Evolutionary conservation across 805 yeast genomes (phyloP).

Genomic region (Pichia pseudocactophila): DNA sequence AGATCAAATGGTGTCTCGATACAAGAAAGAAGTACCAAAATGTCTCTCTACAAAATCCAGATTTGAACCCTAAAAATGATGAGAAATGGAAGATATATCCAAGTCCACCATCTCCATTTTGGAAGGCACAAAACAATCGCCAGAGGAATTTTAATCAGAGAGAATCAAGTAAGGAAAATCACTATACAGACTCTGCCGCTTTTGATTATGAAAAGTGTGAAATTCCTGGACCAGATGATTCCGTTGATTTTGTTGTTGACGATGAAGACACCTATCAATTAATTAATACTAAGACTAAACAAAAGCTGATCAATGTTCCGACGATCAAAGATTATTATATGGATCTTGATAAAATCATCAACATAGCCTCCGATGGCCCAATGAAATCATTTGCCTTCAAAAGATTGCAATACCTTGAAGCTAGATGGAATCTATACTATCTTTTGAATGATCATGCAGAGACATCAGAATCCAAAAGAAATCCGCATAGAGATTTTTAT

Average conservation of each 20-base stretch:
- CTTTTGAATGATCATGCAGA: constrained; percentile 89
- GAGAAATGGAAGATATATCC: constrained; percentile 79
- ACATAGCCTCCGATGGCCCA: constrained; percentile 88
- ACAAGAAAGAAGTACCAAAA: constrained; percentile 69
- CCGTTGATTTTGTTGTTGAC: constrained; percentile 38
- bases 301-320: constrained; percentile 59
- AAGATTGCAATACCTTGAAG: constrained; percentile 87
- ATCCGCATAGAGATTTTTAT: constrained; percentile 96
- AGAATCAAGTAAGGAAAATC: background rate
- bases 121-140: constrained; percentile 33
- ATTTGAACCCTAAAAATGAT: constrained; percentile 77
- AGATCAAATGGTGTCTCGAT: constrained; percentile 37
- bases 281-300: constrained; percentile 20
- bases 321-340: constrained; percentile 74
- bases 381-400: constrained; percentile 93
- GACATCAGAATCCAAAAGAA: constrained; percentile 77
- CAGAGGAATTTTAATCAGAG: background rate
- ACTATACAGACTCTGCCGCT: constrained; percentile 14
- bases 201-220: constrained; percentile 51
- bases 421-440: constrained; percentile 90
- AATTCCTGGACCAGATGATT: constrained; percentile 42
- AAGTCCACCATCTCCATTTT: constrained; percentile 85
- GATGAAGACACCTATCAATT: constrained; percentile 57
- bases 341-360: constrained; percentile 68
- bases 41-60: constrained; percentile 61